Conservation (phyloP, 2,329 filamentous ascomycete genomes). For the Penicillium hesseltinei region DNA sequence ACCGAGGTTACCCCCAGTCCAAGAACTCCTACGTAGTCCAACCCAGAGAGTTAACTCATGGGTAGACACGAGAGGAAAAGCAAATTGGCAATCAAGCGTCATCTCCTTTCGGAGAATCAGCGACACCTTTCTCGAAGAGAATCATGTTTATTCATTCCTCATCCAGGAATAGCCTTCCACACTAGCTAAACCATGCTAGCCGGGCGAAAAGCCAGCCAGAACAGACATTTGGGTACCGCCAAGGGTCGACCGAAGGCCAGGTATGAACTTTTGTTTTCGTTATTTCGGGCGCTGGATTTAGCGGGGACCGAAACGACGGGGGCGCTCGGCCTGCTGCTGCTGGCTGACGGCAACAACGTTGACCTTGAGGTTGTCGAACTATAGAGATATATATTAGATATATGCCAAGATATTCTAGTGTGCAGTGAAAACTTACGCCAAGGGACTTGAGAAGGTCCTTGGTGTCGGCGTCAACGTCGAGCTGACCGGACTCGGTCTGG, state of each 20-base stretch:
- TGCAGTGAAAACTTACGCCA: conserved; percentile 68
- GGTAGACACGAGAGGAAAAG: conserved; percentile 30
- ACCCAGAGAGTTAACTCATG: conserved; percentile 10
- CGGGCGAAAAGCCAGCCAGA: conserved; percentile 28
- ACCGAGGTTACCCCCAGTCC: background rate
- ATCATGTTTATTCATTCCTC: conserved; percentile 43
- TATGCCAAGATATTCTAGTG: background rate
- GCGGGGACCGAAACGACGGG: conserved; percentile 64
- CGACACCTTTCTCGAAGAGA: conserved; percentile 73
- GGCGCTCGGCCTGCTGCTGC: conserved; percentile 80
- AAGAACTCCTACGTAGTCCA: conserved; percentile 25
- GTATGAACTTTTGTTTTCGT: conserved; percentile 26
- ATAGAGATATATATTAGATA: conserved; percentile 15
- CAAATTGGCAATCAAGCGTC: conserved; percentile 89
- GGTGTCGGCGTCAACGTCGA: conserved; percentile 95
- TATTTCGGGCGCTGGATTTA: conserved; percentile 21
- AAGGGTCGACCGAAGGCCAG: conserved; percentile 33
- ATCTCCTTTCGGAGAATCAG: conserved; percentile 70
- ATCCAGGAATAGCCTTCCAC: conserved; percentile 30
- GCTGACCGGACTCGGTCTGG: conserved; percentile 86
- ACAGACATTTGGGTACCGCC: conserved; percentile 27
- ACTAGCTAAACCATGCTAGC: conserved; percentile 30
- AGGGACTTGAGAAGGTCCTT: conserved; percentile 99
- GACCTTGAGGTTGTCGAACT: conserved; percentile 98
- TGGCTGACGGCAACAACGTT: conserved; percentile 90